phyloP scores from a whole-genome alignment of 495 filamentous ascomycete species.

The Penicillium malachiteum region DNA sequence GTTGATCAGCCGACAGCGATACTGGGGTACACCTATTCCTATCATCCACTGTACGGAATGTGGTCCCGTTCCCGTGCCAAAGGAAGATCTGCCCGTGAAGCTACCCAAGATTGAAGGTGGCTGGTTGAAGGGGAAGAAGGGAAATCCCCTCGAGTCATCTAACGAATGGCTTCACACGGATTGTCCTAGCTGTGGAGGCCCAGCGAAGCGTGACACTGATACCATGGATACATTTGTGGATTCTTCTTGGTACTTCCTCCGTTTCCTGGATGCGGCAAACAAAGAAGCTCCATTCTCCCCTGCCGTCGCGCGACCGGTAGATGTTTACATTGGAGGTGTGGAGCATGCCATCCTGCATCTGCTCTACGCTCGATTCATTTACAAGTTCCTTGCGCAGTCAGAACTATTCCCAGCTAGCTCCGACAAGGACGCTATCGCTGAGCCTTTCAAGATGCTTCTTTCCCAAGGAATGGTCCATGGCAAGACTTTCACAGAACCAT shows the following conservation, averaged over 20 bases:
- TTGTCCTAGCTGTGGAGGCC: constrained; percentile 69
- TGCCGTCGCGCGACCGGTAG: constrained; percentile 65
- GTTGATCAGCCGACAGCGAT: constrained; percentile 84
- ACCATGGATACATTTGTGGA: constrained; percentile 97
- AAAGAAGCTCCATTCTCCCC: constrained; percentile 57
- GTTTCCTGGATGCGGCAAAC: constrained; percentile 72
- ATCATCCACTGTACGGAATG: constrained; percentile 80
- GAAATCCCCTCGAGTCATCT: constrained; percentile 72
- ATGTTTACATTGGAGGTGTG: constrained; percentile 83
- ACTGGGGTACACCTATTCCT: constrained; percentile 89
- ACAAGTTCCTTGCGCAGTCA: constrained; percentile 73
- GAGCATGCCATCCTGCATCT: constrained; percentile 91
- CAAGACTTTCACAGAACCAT: constrained; percentile 74
- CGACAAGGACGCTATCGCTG: constrained; percentile 35
- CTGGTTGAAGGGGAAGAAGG: constrained; percentile 66
- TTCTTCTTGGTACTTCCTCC: constrained; percentile 88
- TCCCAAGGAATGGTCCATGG: constrained; percentile 94
- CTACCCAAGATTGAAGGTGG: constrained; percentile 68
- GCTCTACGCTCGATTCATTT: constrained; percentile 88
- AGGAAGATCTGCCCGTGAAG: constrained; percentile 70
- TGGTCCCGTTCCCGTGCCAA: constrained; percentile 76
- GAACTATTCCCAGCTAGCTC: constrained; percentile 48
- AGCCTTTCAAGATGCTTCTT: constrained; percentile 79
- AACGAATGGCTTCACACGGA: constrained; percentile 71
- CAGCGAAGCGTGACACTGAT: constrained; percentile 81